Base-by-base conservation (phyloP, 306 rosid species). In the Quercus parvula region DNA sequence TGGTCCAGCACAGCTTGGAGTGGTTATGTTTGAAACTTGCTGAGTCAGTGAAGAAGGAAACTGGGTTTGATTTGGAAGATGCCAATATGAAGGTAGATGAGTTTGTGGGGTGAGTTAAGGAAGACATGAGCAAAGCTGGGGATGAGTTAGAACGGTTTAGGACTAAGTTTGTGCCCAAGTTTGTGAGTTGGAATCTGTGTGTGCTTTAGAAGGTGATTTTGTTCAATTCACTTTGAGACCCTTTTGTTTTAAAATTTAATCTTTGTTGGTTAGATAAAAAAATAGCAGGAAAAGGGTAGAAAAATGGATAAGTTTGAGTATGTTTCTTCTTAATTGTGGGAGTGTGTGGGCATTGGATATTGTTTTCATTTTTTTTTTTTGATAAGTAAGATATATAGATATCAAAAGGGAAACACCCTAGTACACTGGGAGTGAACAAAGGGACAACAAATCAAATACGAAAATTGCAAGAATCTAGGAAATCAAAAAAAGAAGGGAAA, bases 151-250 rank as follows among this genome's bases (percentile, higher is more conserved):
- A 87, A 62, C 81, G 70, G 87, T 63, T 88, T 83, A 90, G 75
- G 81, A 85, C 84, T 57, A 85, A 79, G 64, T 77, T 76, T 67
- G 76, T 86, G 24, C 88, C 90, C 0, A 84, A 86, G 67, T 91
- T 95, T 84, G 77, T 90, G 49, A 83, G 75, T 79, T 95, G 99
- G 98, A 95, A 95, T 51, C 85, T 73, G 41, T 86, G 89, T 89
- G 92, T 87, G 52, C 86, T 80, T 74, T 95, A 92, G 99, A 92
- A 95, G 99, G 98, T 92, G 78, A 82, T 79, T 76, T 35, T 35
- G 44, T 35, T 35, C 44, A 35, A 35, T 35, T 35, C 66, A 30
- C 18, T 73, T 31, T 70, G 62, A 13, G 46, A 41, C 46, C 11
- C 46, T 72, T 12, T 63, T 85, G 44, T 52, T 68, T 73, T 41